Percentiles rank a stretch among this genome's conserved stretches.
These are phyloP conservation scores for Eucalyptus sp. DNA, from an alignment of 345 rosid species.

Conservation along the genomic window DNA sequence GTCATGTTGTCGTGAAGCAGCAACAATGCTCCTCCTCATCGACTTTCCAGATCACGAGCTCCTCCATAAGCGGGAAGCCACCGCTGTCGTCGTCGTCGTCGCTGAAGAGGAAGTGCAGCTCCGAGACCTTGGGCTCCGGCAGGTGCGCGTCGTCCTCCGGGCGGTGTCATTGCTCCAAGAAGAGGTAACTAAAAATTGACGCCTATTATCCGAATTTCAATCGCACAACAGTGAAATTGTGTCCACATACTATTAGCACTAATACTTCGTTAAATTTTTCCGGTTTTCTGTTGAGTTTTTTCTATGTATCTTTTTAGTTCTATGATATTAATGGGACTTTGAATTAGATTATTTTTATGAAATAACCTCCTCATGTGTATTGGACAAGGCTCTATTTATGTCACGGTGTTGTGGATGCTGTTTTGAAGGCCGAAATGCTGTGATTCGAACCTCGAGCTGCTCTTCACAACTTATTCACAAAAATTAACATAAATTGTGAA, in stretches of 20 bases:
- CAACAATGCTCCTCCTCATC: slow-evolving; percentile 23
- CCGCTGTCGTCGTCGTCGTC: slow-evolving; percentile 42
- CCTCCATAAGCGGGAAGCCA: slow-evolving; percentile 39
- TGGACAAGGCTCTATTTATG: not conserved
- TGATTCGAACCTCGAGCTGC: not conserved
- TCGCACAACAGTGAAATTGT: not conserved
- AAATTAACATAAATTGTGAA: not conserved
- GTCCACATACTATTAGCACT: not conserved
- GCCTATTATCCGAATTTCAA: not conserved
- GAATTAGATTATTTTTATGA: not conserved
- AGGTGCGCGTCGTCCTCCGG: slow-evolving; percentile 59
- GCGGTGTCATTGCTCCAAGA: slow-evolving; percentile 91
- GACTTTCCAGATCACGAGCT: slow-evolving; percentile 48
- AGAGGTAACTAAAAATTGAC: slow-evolving; percentile 27
- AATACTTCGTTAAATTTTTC: not conserved
- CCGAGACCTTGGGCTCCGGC: slow-evolving; percentile 47
- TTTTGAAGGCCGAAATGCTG: not conserved
- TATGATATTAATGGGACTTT: not conserved
- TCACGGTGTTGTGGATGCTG: not conserved
- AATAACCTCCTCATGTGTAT: not conserved
- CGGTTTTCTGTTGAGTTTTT: not conserved
- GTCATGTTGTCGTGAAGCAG: not conserved
- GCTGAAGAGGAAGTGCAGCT: slow-evolving; percentile 66
- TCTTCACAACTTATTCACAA: not conserved
- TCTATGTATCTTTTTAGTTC: not conserved